Base-by-base conservation (phyloP, 108 stramenopile genomes). In the Skeletonema potamos region DNA sequence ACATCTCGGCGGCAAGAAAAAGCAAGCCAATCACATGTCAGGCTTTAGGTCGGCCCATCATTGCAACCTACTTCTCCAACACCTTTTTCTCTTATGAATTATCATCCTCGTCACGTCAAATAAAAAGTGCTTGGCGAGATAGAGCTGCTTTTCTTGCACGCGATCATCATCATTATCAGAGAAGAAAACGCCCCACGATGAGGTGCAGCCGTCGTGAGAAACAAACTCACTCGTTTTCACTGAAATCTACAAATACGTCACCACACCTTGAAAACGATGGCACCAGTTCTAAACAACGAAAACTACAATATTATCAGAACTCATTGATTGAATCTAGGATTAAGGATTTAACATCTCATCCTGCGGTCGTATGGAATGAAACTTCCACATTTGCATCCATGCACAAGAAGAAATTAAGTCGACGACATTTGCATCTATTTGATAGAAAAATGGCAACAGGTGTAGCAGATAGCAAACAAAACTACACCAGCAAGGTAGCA, bases 381-480 rank as follows among this genome's bases (percentile, higher is more conserved):
- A 11, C 51, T 9, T 46, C 76, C 1, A 77, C 76, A 37, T 77
- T 77, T 64, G 39, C 63, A 32, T 65, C 68, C 30, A 77, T 77
- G 68, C 55, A 70, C 37, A 77, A 70, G 36, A 77, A 77, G 76
- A 76, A 76, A 76, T 65, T 77, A 22, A 62, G 59, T 32, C 26
- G 24, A 51, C 30, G 69, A 26, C 76, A 77, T 65, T 54, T 70
- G 13, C 68, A 62, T 33, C 41, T 77, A 17, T 77, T 77, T 63
- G 76, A 77, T 59, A 54, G 68, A 46, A 17, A 2, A 20, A 27
- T 18, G 4, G 43, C 4, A 18, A 6, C 0, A 44, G n/a, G 6
- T 6, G n/a, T 22, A 24, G 22, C 8, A 22, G 10, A 11, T n/a
- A 28, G 0, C 4, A 37, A 66, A 8, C 7, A 34, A n/a, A 5